phyloP scores from a whole-genome alignment of 331 rosid genomes.

The Dryas integrifolia region DNA sequence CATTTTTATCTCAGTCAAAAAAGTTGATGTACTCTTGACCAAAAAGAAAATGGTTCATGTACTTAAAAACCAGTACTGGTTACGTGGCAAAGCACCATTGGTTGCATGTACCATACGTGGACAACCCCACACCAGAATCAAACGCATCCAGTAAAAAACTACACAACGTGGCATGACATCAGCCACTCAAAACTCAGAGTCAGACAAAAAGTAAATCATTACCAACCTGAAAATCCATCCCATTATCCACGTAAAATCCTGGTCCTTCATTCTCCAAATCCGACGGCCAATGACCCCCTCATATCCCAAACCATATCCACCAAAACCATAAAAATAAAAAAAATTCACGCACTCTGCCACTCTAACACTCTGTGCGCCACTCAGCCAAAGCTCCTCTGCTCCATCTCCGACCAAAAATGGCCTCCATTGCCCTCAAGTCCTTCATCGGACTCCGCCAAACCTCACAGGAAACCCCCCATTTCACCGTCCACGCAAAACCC shows the following conservation, averaged over 20 bases:
- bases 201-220: background rate
- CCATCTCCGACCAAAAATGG: slow-evolving; percentile 40
- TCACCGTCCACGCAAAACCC: slow-evolving; percentile 33
- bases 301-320: slow-evolving; percentile 64
- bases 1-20: too few species aligned
- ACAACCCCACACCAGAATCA: background rate
- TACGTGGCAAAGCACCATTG: slow-evolving; percentile 10
- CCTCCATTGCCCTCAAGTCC: slow-evolving; percentile 71
- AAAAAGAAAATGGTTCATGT: too few species aligned
- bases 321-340: slow-evolving; percentile 9
- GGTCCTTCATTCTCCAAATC: slow-evolving; percentile 36
- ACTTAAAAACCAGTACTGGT: background rate
- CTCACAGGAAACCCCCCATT: slow-evolving; percentile 48
- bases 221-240: slow-evolving; percentile 29
- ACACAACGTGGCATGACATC: slow-evolving; percentile 43
- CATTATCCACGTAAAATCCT: slow-evolving; percentile 48
- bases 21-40: too few species aligned
- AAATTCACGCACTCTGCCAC: background rate
- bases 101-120: slow-evolving; percentile 20
- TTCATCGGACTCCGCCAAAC: slow-evolving; percentile 78
- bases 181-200: slow-evolving; percentile 13
- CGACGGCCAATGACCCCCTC: slow-evolving; percentile 34
- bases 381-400: background rate
- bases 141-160: background rate
- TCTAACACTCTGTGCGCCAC: background rate